These are phyloP conservation scores for Rhododendron vialii DNA, from an alignment of 148 eudicot genomes.

Conservation along the genomic window DNA sequence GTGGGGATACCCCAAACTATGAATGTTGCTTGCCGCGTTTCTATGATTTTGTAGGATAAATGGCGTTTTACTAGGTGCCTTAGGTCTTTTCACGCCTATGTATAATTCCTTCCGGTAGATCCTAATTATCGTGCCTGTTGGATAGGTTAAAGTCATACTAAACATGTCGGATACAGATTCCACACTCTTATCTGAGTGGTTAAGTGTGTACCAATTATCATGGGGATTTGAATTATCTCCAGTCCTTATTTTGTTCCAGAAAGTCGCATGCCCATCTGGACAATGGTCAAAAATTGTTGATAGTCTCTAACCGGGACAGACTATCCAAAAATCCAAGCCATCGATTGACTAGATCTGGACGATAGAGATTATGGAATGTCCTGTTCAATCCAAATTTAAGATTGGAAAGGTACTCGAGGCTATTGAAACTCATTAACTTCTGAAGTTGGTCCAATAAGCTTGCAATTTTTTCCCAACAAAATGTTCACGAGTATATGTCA, in stretches of 20 bases:
- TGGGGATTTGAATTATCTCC: neutral
- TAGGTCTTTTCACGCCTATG: neutral
- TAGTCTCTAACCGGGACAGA: neutral
- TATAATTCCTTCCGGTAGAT: no score
- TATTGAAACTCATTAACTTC: neutral
- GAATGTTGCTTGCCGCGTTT: neutral
- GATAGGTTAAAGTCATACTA: neutral
- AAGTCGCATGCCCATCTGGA: neutral
- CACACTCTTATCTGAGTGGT: neutral
- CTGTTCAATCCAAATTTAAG: neutral
- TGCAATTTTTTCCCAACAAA: neutral
- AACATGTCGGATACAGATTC: neutral
- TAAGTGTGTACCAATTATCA: neutral
- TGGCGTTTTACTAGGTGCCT: neutral
- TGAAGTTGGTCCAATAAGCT: neutral
- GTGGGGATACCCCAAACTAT: neutral
- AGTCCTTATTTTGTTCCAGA: neutral
- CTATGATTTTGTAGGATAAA: neutral
- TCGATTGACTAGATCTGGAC: neutral
- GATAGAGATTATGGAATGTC: neutral
- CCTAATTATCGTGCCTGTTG: neutral
- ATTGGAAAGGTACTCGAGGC: neutral
- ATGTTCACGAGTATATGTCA: neutral
- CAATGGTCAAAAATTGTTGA: neutral
- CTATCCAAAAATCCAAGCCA: neutral